These are phyloP conservation scores for Linnemannia schmuckeri DNA, from an alignment of 192 early-diverging fungal genomes.

Conservation along the genomic window DNA sequence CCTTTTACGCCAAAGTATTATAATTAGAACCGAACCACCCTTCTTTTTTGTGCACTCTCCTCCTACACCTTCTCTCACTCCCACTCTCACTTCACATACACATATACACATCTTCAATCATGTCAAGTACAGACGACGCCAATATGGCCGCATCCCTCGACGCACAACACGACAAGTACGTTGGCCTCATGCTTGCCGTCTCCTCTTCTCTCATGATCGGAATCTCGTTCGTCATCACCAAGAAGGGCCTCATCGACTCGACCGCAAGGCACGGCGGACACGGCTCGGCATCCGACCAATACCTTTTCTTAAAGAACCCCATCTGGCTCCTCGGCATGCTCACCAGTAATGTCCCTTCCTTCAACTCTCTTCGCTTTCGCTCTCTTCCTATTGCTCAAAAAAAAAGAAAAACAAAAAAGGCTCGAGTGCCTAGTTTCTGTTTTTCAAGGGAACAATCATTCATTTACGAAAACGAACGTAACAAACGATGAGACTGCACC, in stretches of 20 bases:
- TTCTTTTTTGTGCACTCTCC: not conserved
- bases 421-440: not conserved
- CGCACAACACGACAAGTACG: conserved; percentile 75
- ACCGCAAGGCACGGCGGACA: conserved; percentile 67
- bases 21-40: not conserved
- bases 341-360: conserved; percentile 70
- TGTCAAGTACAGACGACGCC: conserved; percentile 39
- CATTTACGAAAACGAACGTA: no score
- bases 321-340: conserved; percentile 94
- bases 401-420: not conserved
- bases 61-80: not conserved
- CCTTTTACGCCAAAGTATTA: conserved; percentile 5
- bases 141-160: conserved; percentile 15
- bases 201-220: conserved; percentile 92
- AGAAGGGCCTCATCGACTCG: conserved; percentile 92
- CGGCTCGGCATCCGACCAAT: conserved; percentile 77
- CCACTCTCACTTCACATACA: not conserved
- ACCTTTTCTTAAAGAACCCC: conserved; percentile 86
- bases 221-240: conserved; percentile 93
- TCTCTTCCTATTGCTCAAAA: not conserved
- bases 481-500: no score
- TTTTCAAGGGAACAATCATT: not conserved
- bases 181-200: conserved; percentile 91
- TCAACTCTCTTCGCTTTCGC: not conserved
- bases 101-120: not conserved